phyloP scores from a whole-genome alignment of 116 monocot species.

The Zostera marina region DNA sequence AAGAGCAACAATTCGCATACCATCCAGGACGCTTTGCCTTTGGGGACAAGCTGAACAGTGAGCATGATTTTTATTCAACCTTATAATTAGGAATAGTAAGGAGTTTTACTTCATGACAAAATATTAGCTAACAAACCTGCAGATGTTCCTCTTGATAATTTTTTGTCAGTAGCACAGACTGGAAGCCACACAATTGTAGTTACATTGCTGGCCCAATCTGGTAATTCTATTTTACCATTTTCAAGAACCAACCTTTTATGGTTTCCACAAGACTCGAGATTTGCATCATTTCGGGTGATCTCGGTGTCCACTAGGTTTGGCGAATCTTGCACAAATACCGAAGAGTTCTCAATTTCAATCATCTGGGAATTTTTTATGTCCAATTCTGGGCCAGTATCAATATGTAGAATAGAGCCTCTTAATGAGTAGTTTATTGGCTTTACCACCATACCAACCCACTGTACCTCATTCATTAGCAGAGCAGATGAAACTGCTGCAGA shows the following conservation, averaged over 20 bases:
- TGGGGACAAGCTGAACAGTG: conserved; percentile 33
- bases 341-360: conserved; percentile 72
- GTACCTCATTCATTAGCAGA: conserved; percentile 88
- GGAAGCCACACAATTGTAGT: conserved; percentile 79
- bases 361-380: conserved; percentile 48
- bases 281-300: conserved; percentile 3
- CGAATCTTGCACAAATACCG: conserved; percentile 8
- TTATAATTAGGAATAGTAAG: background rate
- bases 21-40: conserved; percentile 79
- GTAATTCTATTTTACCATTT: conserved; percentile 57
- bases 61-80: background rate
- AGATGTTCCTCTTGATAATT: conserved; percentile 59
- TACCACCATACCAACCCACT: conserved; percentile 83
- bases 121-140: conserved; percentile 38
- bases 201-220: conserved; percentile 77
- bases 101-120: background rate
- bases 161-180: conserved; percentile 69
- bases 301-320: conserved; percentile 3
- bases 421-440: conserved; percentile 78
- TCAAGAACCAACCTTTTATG: conserved; percentile 31
- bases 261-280: conserved; percentile 5
- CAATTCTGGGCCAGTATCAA: conserved; percentile 89
- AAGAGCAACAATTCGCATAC: conserved; percentile 94
- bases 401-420: conserved; percentile 61
- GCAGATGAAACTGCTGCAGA: conserved; percentile 68